phyloP scores from a whole-genome alignment of 805 yeast species.

The Lachancea fermentati region DNA sequence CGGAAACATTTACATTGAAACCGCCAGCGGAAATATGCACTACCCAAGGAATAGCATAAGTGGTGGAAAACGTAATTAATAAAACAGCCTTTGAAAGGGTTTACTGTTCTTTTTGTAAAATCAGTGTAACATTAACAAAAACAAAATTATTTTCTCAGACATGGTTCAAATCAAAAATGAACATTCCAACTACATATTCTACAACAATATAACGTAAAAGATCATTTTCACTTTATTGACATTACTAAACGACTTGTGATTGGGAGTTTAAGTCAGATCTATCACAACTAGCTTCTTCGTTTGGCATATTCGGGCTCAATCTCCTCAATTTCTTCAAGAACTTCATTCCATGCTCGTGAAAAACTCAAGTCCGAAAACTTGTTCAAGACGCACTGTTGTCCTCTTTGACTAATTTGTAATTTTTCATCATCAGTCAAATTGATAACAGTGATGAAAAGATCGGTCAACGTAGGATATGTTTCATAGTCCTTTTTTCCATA shows the following conservation, averaged over 20 bases:
- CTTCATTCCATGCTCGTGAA: slow-evolving; percentile 46
- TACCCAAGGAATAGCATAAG: neutral
- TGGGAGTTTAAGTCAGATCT: too few species aligned
- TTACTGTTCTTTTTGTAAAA: too few species aligned
- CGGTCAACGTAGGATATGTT: slow-evolving; percentile 44
- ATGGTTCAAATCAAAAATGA: too few species aligned
- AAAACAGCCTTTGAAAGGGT: too few species aligned
- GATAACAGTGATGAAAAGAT: slow-evolving; percentile 42
- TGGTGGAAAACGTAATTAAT: slow-evolving; percentile 1
- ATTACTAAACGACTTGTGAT: too few species aligned
- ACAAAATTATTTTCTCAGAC: too few species aligned
- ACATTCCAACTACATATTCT: neutral
- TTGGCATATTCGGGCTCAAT: neutral
- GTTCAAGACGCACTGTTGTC: slow-evolving; percentile 38
- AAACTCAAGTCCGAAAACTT: slow-evolving; percentile 62
- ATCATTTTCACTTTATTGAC: too few species aligned
- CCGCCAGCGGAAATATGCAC: slow-evolving; percentile 1
- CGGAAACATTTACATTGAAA: slow-evolving; percentile 5
- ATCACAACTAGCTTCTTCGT: neutral
- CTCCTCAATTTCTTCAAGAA: slow-evolving; percentile 14
- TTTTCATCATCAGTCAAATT: slow-evolving; percentile 36
- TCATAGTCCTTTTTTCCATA: slow-evolving; percentile 26
- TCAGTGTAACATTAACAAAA: too few species aligned
- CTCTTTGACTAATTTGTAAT: slow-evolving; percentile 41
- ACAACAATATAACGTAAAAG: too few species aligned